Conservation (phyloP, 805 yeast species). For the Starmerella scarabaei region DNA sequence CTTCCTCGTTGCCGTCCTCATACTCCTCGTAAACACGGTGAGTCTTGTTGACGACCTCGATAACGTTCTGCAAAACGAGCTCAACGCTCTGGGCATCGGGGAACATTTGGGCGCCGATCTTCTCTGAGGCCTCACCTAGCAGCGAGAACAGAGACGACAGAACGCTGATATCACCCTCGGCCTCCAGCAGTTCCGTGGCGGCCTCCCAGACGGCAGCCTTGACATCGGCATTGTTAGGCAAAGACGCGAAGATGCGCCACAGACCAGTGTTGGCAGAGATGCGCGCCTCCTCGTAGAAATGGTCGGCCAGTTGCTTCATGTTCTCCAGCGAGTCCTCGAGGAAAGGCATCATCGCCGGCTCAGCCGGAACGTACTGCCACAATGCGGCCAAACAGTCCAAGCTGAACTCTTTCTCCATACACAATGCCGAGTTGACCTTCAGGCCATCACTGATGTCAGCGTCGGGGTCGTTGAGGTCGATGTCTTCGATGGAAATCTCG, state of each 20-base stretch:
- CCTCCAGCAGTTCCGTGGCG: conserved; percentile 49
- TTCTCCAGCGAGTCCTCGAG: conserved; percentile 28
- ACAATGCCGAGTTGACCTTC: conserved; percentile 85
- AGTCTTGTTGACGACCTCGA: conserved; percentile 62
- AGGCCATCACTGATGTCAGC: conserved; percentile 44
- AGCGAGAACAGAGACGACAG: conserved; percentile 67
- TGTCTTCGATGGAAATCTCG: conserved; percentile 41
- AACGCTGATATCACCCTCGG: conserved; percentile 75
- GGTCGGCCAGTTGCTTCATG: conserved; percentile 61
- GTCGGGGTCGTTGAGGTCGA: conserved; percentile 31
- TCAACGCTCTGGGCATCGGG: conserved; percentile 47
- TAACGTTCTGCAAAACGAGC: conserved; percentile 53
- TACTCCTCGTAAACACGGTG: conserved; percentile 36
- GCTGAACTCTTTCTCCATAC: conserved; percentile 90
- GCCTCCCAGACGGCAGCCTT: conserved; percentile 51
- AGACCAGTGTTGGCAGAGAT: conserved; percentile 70
- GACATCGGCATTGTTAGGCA: conserved; percentile 50
- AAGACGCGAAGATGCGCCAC: conserved; percentile 71
- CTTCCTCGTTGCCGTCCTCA: conserved; percentile 46
- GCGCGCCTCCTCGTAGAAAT: conserved; percentile 75
- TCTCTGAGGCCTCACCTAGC: conserved; percentile 51
- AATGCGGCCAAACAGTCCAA: conserved; percentile 73
- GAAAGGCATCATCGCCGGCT: conserved; percentile 25
- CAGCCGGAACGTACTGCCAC: conserved; percentile 55
- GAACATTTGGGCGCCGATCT: conserved; percentile 58